Evolutionary conservation across 371 early-diverging fungal genomes (phyloP).

Genomic region (Apophysomyces variabilis): DNA sequence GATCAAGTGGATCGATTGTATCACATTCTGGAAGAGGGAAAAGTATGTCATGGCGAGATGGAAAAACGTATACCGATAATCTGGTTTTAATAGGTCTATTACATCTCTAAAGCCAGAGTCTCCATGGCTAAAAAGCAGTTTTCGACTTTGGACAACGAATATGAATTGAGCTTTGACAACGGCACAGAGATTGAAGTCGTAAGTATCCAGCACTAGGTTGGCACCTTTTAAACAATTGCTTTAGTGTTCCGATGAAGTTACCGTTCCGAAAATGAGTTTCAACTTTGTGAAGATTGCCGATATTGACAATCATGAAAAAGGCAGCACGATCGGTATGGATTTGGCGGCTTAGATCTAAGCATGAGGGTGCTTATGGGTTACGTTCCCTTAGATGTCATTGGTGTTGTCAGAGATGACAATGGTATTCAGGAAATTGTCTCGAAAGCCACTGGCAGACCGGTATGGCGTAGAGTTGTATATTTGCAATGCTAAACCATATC

Average conservation of each 20-base stretch:
- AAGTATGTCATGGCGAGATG: constrained; percentile 38
- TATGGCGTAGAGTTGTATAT: constrained; percentile 33
- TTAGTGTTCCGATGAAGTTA: constrained; percentile 64
- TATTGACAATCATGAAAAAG: constrained; percentile 68
- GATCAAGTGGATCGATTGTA: constrained; percentile 79
- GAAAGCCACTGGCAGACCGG: constrained; percentile 70
- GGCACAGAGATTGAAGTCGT: constrained; percentile 67
- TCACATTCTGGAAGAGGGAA: constrained; percentile 73
- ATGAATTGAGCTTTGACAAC: constrained; percentile 87
- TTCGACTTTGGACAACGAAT: constrained; percentile 83
- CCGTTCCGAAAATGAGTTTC: constrained; percentile 72
- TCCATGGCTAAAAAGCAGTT: constrained; percentile 89
- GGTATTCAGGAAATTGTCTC: constrained; percentile 69
- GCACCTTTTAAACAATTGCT: not conserved
- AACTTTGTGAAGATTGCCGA: constrained; percentile 70
- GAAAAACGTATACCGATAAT: not conserved
- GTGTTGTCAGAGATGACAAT: constrained; percentile 72
- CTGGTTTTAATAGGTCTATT: constrained; percentile 62
- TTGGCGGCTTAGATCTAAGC: not conserved
- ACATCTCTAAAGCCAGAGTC: constrained; percentile 82
- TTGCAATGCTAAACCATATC: constrained; percentile 7
- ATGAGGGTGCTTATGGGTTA: not conserved
- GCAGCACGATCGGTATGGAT: constrained; percentile 64
- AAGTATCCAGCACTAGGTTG: constrained; percentile 18
- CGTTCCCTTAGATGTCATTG: constrained; percentile 71